Evolutionary conservation across 2,329 filamentous ascomycete species (phyloP).

Genomic region (Stemphylium lycopersici): DNA sequence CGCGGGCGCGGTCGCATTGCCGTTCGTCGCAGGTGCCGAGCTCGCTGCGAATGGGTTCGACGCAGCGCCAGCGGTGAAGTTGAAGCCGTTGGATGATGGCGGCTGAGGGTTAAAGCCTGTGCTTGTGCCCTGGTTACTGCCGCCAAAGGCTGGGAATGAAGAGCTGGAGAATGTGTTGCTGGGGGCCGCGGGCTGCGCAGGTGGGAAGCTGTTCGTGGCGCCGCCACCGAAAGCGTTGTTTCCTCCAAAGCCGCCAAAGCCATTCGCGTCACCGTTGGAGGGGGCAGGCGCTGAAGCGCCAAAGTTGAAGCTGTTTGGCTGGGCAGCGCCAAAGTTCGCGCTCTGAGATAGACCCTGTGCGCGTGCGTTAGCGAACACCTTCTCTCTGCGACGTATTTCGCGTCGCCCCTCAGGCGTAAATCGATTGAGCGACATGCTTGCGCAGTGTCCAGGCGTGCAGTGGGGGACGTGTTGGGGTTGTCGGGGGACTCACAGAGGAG

Average conservation of each 20-base stretch:
- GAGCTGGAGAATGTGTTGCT: conserved; percentile 36
- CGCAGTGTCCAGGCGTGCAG: conserved; percentile 3
- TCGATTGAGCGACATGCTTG: conserved; percentile 10
- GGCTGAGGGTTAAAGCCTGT: conserved; percentile 34
- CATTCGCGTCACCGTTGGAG: conserved; percentile 15
- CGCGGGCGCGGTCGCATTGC: conserved; percentile 16
- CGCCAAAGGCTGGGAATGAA: conserved; percentile 43
- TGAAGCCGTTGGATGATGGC: conserved; percentile 31
- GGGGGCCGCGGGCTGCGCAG: conserved; percentile 32
- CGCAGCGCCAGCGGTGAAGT: conserved; percentile 31
- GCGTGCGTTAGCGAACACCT: conserved; percentile 27
- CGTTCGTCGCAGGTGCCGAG: conserved; percentile 30
- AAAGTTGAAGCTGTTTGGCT: conserved; percentile 30
- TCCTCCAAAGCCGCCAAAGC: conserved; percentile 13
- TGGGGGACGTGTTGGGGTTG: conserved; percentile 7
- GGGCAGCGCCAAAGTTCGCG: conserved; percentile 27
- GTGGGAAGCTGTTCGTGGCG: conserved; percentile 42
- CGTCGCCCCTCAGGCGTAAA: conserved; percentile 15
- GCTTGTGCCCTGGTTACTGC: conserved; percentile 18
- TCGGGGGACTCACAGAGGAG: conserved; percentile 36
- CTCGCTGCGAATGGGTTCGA: conserved; percentile 33
- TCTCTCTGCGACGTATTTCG: conserved; percentile 14
- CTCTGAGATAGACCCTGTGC: conserved; percentile 30
- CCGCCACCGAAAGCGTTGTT: conserved; percentile 25
- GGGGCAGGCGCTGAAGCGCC: conserved; percentile 29